These are phyloP conservation scores for Diaporthe batatas DNA, from an alignment of 2,329 filamentous ascomycete species.

Conservation along the genomic window DNA sequence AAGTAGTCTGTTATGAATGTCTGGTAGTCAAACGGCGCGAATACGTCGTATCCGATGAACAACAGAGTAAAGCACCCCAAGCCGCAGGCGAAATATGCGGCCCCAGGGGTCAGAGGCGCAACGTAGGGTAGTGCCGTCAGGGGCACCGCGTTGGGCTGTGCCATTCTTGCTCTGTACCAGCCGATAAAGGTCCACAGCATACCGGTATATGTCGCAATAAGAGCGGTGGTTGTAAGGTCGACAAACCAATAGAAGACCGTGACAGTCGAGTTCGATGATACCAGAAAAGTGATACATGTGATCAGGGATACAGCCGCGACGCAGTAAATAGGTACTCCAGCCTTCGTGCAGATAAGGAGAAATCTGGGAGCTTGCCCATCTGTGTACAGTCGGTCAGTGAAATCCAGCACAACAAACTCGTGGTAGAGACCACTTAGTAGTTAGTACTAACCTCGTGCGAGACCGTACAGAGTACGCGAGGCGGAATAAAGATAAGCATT, in stretches of 20 bases:
- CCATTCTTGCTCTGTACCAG: conserved; percentile 65
- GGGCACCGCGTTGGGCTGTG: conserved; percentile 59
- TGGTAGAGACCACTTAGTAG: too few relatives aligned
- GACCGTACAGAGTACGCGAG: conserved; percentile 18
- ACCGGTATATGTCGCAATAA: conserved; percentile 58
- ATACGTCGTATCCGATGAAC: conserved; percentile 67
- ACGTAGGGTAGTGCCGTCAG: conserved; percentile 62
- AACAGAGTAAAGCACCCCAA: conserved; percentile 55
- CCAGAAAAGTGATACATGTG: conserved; percentile 51
- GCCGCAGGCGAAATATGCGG: conserved; percentile 23
- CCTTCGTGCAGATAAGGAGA: conserved; percentile 54
- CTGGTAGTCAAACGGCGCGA: conserved; percentile 59
- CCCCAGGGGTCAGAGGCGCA: conserved; percentile 59
- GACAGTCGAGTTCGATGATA: conserved; percentile 50
- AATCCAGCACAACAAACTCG: too few relatives aligned
- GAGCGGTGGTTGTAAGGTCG: conserved; percentile 49
- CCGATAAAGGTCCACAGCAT: conserved; percentile 58
- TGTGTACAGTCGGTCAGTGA: conserved; percentile 37
- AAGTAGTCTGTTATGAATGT: conserved; percentile 60
- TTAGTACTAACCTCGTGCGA: conserved; percentile 7
- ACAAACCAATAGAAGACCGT: conserved; percentile 53
- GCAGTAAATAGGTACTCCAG: conserved; percentile 56
- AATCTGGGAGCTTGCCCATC: conserved; percentile 59
- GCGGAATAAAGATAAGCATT: conserved; percentile 23
- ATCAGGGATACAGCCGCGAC: conserved; percentile 48